These are phyloP conservation scores for Quercus dentata DNA, from an alignment of 306 rosid species.

Conservation along the genomic window DNA sequence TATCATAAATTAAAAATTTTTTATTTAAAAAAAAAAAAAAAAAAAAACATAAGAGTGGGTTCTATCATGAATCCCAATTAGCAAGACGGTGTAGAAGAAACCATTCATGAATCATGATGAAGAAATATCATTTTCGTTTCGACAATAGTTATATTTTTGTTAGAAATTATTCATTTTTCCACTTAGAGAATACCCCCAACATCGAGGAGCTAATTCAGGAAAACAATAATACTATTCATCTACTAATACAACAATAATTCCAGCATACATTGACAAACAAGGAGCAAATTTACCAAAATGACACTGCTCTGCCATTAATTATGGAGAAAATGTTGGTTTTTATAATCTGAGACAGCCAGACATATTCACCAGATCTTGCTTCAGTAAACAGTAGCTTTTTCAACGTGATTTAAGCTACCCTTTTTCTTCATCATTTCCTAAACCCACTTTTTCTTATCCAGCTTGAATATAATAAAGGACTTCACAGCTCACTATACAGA, in stretches of 20 bases:
- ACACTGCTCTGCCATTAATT: slow-evolving; percentile 41
- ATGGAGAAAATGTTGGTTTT: slow-evolving; percentile 50
- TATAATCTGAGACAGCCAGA: slow-evolving; percentile 27
- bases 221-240: background rate
- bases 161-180: no score
- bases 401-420: slow-evolving; percentile 47
- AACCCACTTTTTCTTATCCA: slow-evolving; percentile 1
- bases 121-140: no score
- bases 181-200: no score
- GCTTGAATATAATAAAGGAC: slow-evolving; percentile 11
- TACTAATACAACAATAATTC: background rate
- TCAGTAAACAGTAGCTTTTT: background rate
- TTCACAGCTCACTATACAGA: background rate
- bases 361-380: slow-evolving; percentile 21
- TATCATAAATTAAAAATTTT: rapidly evolving
- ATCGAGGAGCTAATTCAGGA: no score
- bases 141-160: no score
- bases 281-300: slow-evolving; percentile 4
- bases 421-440: slow-evolving; percentile 18
- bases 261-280: background rate
- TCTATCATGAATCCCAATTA: no score
- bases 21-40: no score
- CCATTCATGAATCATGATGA: no score
- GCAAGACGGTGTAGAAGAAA: no score
- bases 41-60: no score